Base-by-base conservation (phyloP, 2,329 filamentous ascomycete genomes). In the Macrophomina tecta region DNA sequence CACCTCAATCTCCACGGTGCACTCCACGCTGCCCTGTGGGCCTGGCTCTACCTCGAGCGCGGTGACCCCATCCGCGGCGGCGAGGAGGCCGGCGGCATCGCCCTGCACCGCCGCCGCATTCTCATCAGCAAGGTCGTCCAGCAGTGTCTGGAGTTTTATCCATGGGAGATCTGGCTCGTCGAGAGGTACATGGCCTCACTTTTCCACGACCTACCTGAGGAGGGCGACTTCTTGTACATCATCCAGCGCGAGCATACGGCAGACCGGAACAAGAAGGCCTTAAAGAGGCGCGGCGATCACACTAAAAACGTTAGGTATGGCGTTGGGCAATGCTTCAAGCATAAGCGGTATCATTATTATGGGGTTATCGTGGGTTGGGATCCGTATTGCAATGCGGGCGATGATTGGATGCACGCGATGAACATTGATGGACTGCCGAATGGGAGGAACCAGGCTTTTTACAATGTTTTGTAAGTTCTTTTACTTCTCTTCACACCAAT, bases 291-390 rank as follows among this genome's bases (percentile, higher is more conserved):
- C 4, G 64, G 65, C 9, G 65, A 48, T 7, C 61, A 63, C 12
- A 71, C 69, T 0, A 61, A 46, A 1, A 71, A 72, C 5, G 74
- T 78, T 8, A 61, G 60, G 1, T 78, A 74, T 69, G 12, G 23
- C 32, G 48, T 93, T 61, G 95, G 95, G 0, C 91, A 96, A 72
- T 85, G 97, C 6, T 97, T 98, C 75, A 86, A 85, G 56, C 95
- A 99, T 79, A 88, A 84, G 69, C 86, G 93, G 53, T 97, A 95
- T 76, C 82, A 85, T 23, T 97, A 94, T 76, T 82, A 89, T 58
- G 94, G 90, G 18, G 86, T 96, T 32, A 91, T 99, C 67, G 92
- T 91, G 14, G 94, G 94, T n/a, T 99, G 94, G 94, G 89, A 91
- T 60, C 80, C 81, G 16, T 82, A 84, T 69, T 90, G 84, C 73